phyloP scores from a whole-genome alignment of 805 yeast genomes.

The Wickerhamiella alocasiicola region DNA sequence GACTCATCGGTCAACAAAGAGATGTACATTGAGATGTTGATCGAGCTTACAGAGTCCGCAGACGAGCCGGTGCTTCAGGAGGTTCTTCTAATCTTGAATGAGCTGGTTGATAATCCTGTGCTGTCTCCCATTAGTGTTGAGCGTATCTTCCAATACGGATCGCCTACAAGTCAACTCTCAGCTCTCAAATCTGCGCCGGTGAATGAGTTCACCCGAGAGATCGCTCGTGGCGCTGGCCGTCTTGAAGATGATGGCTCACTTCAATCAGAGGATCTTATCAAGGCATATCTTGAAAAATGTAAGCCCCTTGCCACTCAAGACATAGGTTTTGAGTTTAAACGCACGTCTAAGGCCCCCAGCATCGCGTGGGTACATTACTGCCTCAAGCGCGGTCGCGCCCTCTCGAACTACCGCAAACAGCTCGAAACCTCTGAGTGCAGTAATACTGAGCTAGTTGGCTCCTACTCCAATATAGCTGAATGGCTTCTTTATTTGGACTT shows the following conservation, averaged over 20 bases:
- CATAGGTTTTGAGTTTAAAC: background rate
- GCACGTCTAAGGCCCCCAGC: background rate
- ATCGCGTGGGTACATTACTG: conserved; percentile 10
- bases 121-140: background rate
- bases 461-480: background rate
- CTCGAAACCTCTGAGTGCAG: background rate
- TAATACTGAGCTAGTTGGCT: background rate
- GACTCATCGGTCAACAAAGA: background rate
- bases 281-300: conserved; percentile 2
- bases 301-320: background rate
- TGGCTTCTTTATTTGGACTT: conserved; percentile 11
- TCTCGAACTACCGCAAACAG: conserved; percentile 1
- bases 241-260: conserved; percentile 1
- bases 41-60: background rate
- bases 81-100: background rate
- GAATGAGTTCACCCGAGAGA: background rate
- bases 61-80: conserved; percentile 4
- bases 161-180: background rate
- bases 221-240: conserved; percentile 1
- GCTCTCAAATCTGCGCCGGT: background rate
- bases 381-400: background rate
- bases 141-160: conserved; percentile 1
- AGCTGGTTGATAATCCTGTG: background rate
- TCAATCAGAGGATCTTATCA: conserved; percentile 2
- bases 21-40: background rate